phyloP scores from a whole-genome alignment of 139 green algal species.

The Chlamydomonas asymmetrica region DNA sequence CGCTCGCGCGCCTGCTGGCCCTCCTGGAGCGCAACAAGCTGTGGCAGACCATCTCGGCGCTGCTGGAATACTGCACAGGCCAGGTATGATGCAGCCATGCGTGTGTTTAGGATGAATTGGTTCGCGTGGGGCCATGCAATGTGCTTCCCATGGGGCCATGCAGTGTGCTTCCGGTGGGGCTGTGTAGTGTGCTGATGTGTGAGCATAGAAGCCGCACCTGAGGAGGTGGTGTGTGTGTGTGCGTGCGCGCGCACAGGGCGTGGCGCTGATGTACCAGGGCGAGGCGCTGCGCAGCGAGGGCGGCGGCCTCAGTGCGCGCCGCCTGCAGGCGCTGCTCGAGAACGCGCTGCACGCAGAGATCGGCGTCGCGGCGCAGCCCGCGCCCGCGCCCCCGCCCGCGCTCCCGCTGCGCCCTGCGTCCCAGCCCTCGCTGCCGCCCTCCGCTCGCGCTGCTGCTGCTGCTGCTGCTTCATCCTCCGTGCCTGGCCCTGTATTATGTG shows the following conservation, averaged over 20 bases:
- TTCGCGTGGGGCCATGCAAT: too few relatives aligned
- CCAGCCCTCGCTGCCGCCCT: background rate
- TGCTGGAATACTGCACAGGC: constrained; percentile 8
- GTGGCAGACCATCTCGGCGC: background rate
- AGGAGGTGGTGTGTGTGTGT: too few relatives aligned
- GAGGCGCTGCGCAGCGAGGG: constrained; percentile 4
- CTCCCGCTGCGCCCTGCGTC: background rate
- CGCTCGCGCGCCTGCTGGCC: constrained; percentile 9
- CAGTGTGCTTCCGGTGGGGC: too few relatives aligned
- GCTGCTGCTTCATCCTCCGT: background rate
- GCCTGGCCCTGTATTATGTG: too few relatives aligned
- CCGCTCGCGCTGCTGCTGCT: too few relatives aligned
- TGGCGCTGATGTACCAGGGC: constrained; percentile 11
- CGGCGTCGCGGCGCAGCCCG: background rate
- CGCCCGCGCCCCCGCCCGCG: background rate
- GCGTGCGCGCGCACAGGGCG: too few relatives aligned
- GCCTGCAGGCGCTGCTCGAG: constrained; percentile 3
- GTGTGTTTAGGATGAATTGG: too few relatives aligned
- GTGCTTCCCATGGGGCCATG: too few relatives aligned
- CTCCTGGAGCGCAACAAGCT: constrained; percentile 12
- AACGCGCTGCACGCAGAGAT: constrained; percentile 11
- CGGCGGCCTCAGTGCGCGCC: background rate
- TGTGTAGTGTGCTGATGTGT: too few relatives aligned
- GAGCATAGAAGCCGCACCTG: too few relatives aligned
- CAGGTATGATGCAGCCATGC: too few relatives aligned